Base-by-base conservation (phyloP, 208 protist species). In the Trypanosoma lewisi region DNA sequence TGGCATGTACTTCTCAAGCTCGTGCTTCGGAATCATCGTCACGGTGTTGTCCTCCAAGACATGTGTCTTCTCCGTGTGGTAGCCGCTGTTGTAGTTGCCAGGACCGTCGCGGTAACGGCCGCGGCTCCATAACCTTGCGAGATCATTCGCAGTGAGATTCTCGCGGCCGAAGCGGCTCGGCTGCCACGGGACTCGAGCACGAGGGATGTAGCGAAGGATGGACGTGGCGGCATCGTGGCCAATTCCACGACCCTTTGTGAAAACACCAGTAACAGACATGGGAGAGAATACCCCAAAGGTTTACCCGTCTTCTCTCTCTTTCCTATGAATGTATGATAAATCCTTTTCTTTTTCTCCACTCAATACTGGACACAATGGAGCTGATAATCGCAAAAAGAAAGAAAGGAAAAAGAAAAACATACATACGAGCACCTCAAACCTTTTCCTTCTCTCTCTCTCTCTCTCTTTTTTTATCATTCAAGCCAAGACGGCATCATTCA, bases 1-100 rank as follows among this genome's bases (percentile, higher is more conserved):
- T 17, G 91, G 91, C 91, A 96, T 96, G 64, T 89, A 96, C 71
- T 87, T 88, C 56, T 92, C 85, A 47, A 96, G 75, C 70, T 96
- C 87, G 41, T 88, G 82, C 77, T 92, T 93, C n/a, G 91, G 88
- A 30, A 94, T 94, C 1, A 96, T 89, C 23, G 37, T 63, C 25
- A 93, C 45, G 4, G 70, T 88, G 68, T 85, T 69, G 63, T 96
- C 91, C 58, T 96, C 88, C 42, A 93, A 50, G 34, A 81, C 75
- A 55, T 91, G 77, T 34, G 87, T 91, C 63, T 87, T 85, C 42
- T 86, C 83, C 2, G 88, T 92, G 80, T 73, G 81, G 78, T 94
- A 96, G 53, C 91, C 91, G 78, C 87, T 94, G 79, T 96, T 94
- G 74, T 80, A 93, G 72, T 91, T 91, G 39, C 79, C 88, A 0